Evolutionary conservation across 345 rosid species (phyloP).

Genomic region (Eucalyptus leucophloia): DNA sequence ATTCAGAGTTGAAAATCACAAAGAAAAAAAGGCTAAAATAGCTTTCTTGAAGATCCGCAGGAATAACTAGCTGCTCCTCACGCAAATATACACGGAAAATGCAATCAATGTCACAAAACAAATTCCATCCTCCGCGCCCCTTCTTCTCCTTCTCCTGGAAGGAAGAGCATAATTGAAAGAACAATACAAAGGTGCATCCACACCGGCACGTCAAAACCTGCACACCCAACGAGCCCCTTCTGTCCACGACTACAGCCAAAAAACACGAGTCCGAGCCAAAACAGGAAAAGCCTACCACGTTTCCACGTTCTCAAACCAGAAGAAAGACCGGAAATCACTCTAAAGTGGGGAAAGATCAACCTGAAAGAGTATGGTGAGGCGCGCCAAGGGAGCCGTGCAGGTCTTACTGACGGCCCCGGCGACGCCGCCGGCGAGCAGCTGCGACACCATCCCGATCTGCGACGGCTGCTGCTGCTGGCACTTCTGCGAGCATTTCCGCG

Average conservation of each 20-base stretch:
- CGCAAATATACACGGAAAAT: background rate
- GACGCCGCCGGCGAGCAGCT: constrained; percentile 86
- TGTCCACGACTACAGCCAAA: background rate
- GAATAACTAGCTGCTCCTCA: background rate
- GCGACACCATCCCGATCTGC: constrained; percentile 64
- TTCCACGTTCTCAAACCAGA: background rate
- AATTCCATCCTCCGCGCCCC: background rate
- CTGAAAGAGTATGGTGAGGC: constrained; percentile 96
- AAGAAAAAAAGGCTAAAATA: background rate
- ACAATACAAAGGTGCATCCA: background rate
- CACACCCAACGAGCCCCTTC: background rate
- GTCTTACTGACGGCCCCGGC: constrained; percentile 97
- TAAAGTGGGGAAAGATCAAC: constrained; percentile 5
- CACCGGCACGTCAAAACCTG: background rate
- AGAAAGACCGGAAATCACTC: background rate
- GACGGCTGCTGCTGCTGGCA: constrained; percentile 29
- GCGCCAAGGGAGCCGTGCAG: constrained; percentile 93
- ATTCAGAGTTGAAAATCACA: background rate
- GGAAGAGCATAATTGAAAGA: background rate
- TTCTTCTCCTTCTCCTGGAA: background rate
- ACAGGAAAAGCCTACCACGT: background rate
- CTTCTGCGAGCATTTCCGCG: constrained; percentile 8
- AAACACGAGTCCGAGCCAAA: background rate
- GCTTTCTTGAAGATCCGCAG: background rate
- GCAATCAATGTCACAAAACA: background rate